Base-by-base conservation (phyloP, 306 rosid species). In the Dalbergia cultrata region DNA sequence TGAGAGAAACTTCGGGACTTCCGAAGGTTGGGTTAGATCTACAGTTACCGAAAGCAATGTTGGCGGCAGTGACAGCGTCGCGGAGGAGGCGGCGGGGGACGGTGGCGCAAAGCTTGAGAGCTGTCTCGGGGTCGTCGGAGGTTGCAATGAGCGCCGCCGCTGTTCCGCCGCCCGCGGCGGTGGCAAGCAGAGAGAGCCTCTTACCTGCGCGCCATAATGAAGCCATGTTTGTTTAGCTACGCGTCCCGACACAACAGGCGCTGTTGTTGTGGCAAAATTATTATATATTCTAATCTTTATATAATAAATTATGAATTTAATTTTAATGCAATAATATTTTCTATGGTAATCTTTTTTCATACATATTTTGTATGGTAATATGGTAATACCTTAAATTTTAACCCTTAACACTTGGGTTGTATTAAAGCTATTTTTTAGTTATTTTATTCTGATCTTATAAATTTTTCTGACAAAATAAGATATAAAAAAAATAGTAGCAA, bases 31-130 rank as follows among this genome's bases (percentile, higher is more conserved):
- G 11, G 57, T 76, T 67, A 83, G 83, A 86, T 80, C 68, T 9
- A 84, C 47, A 56, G 72, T 86, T 88, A 95, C 99, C 99, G 72
- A 88, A 87, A 76, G 89, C 96, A 84, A 95, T 87, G 82, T 81
- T 86, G 81, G 91, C 92, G 9, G 93, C 99, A 0, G 99, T 79
- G 77, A 82, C 41, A 73, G 94, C 85, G 75, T 88, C 94, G 35
- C 94, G 93, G 54, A 88, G 12, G 75, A 95, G 97, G 59, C 99
- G 99, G 64, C 82, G 66, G 44, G 99, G 98, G 45, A 93, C 86
- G 49, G 92, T 74, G 59, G 91, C 62, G 90, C 77, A 91, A 77
- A 95, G 94, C 89, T 87, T 95, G 66, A 93, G 72, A 31, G 94
- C 80, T 63, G 82, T 90, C 19, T 83, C 62, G 12, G 99, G 94